Percentiles rank a stretch among this genome's conserved stretches.
Evolutionary conservation across 441 rosid genomes (phyloP).

Genomic region (Pelargonium cotyledonis): DNA sequence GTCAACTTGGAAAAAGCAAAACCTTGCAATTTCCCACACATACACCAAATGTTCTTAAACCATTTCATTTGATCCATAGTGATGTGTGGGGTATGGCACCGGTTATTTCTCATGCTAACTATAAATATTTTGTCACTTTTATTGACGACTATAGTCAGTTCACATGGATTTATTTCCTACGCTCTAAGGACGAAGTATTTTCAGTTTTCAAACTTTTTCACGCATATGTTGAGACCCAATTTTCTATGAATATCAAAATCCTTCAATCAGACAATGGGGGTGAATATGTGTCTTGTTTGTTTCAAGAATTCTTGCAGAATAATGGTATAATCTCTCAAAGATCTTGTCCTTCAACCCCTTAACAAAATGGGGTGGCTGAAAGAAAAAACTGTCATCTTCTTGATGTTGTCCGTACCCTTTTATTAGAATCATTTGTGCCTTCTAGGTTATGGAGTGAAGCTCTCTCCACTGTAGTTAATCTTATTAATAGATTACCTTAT

Average conservation of each 20-base stretch:
- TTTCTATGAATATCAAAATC: neutral
- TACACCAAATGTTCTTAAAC: neutral
- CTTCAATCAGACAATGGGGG: neutral
- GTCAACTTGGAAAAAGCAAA: slow-evolving; percentile 4
- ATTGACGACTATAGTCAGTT: neutral
- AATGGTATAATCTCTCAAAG: neutral
- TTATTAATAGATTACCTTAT: neutral
- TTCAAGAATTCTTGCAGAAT: neutral
- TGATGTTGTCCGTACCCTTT: neutral
- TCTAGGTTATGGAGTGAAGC: neutral
- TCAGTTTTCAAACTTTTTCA: neutral
- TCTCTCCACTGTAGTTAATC: neutral
- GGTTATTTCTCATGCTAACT: neutral
- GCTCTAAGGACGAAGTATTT: neutral
- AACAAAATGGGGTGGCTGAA: neutral
- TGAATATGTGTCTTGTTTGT: neutral
- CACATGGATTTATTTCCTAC: neutral
- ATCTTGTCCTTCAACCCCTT: neutral
- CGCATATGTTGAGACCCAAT: neutral
- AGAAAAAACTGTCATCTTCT: neutral
- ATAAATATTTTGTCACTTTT: neutral
- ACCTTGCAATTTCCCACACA: slow-evolving; percentile 1
- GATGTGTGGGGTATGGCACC: neutral
- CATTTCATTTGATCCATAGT: neutral
- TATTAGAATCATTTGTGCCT: neutral